Percentiles rank a stretch among this genome's conserved stretches.
Conservation (phyloP, 2,329 filamentous ascomycete species). For the Teratosphaeria zuluensis region DNA sequence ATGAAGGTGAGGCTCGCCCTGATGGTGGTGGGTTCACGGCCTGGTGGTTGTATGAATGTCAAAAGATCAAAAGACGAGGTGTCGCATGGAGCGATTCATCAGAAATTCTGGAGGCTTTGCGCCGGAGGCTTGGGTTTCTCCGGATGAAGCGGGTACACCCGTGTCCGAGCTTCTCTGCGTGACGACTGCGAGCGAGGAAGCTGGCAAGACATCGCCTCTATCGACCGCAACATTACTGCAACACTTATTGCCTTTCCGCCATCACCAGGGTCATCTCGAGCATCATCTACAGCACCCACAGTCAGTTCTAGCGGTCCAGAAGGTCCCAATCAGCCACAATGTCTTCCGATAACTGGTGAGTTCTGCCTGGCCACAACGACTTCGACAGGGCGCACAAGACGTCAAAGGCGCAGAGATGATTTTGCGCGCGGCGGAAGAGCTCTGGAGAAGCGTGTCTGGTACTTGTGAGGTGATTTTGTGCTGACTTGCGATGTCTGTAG, state of each 20-base stretch:
- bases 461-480: not conserved
- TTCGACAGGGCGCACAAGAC: not conserved
- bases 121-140: not conserved
- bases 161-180: not conserved
- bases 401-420: not conserved
- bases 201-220: not conserved
- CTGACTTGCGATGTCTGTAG: conserved; percentile 41
- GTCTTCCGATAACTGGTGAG: conserved; percentile 69
- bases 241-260: not conserved
- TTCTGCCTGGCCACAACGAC: not conserved
- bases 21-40: conserved; percentile 25
- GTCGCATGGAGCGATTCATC: not conserved
- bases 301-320: not conserved
- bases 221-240: not conserved
- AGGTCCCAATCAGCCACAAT: conserved; percentile 45
- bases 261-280: not conserved
- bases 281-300: not conserved
- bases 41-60: conserved; percentile 9
- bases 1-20: conserved; percentile 19
- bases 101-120: not conserved
- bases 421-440: not conserved
- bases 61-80: not conserved
- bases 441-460: not conserved
- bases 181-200: not conserved
- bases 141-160: not conserved